Base-by-base conservation (phyloP, 495 filamentous ascomycete genomes). In the Penicillium paxilli region DNA sequence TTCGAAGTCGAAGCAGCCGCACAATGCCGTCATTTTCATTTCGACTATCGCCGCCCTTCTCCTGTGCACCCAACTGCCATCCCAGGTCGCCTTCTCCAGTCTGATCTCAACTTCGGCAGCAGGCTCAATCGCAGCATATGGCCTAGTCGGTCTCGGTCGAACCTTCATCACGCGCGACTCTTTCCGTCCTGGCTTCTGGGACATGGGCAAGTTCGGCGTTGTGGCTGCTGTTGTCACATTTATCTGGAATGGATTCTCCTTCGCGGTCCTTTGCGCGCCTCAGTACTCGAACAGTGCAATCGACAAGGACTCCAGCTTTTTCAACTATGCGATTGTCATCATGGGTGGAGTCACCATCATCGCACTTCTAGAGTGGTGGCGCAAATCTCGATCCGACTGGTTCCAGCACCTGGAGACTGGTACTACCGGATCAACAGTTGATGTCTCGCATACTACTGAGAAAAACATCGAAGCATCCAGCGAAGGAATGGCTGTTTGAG, bases 291-390 rank as follows among this genome's bases (percentile, higher is more conserved):
- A 72, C 47, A 49, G 16, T 19, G 33, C 47, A 1, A 69, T 72
- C 23, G 55, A 65, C 35, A 7, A 49, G 14, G 65, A 72, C 10
- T 59, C 68, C 0, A 60, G 62, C 19, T 44, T 69, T 11, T 70
- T 72, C 57, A 72, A 72, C 40, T 72, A 72, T 32, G 62, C 64
- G 3, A 72, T 72, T 22, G 68, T 72, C 32, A 72, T 72, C 26
- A 70, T 72, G 66, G 67, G 62, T 21, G 68, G 68, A 28, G 60
- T 72, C 47, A 72, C 68, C 0, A 62, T 70, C 37, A 47, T 72
- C 35, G 68, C 64, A 0, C 25, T 69, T 2, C 56, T 48, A 10
- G 68, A 72, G 47, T 72, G 67, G 66, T 72, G 65, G 66, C 62
- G 68, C 52, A 72, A 72, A 47, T 72, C 68, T 1, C 50, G 60